Evolutionary conservation across 306 rosid genomes (phyloP).

Genomic region (Cicer bijugum): DNA sequence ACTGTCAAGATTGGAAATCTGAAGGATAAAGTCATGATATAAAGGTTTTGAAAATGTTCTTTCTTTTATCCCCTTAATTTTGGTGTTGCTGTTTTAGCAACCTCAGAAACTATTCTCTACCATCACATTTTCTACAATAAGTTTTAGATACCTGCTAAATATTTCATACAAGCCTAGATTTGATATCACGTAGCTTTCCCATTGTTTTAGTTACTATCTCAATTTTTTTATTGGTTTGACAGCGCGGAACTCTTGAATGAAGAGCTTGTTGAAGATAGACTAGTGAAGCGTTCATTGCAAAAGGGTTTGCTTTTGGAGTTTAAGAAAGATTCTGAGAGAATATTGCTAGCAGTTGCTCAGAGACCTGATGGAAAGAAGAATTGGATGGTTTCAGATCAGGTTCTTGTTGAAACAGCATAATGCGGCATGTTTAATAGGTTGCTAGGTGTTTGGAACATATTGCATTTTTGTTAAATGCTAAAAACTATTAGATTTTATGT

Average conservation of each 20-base stretch:
- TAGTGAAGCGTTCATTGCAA: slow-evolving; percentile 61
- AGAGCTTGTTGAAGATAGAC: slow-evolving; percentile 71
- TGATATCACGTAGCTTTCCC: slow-evolving; percentile 33
- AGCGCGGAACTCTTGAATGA: slow-evolving; percentile 64
- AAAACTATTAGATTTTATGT: slow-evolving; percentile 31
- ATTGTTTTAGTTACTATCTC: slow-evolving; percentile 33
- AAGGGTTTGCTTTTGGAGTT: slow-evolving; percentile 85
- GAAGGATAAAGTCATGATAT: background rate
- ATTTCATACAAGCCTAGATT: slow-evolving; percentile 17
- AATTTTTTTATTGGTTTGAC: slow-evolving; percentile 39
- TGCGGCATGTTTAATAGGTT: slow-evolving; percentile 87
- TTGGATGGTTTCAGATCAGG: slow-evolving; percentile 99
- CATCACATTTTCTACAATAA: background rate
- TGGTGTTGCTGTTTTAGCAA: background rate
- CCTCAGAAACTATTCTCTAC: slow-evolving; percentile 2
- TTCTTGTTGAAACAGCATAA: slow-evolving; percentile 81
- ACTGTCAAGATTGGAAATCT: background rate
- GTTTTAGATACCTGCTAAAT: slow-evolving; percentile 31
- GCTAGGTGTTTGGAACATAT: slow-evolving; percentile 76
- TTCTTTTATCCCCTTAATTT: background rate
- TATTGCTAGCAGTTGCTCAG: slow-evolving; percentile 83
- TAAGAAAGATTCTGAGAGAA: slow-evolving; percentile 88
- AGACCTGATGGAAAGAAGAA: slow-evolving; percentile 98
- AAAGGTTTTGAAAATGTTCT: slow-evolving; percentile 17
- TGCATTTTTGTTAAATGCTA: slow-evolving; percentile 46